Percentiles rank a stretch among this genome's conserved stretches.
These are phyloP conservation scores for Saturnispora besseyi DNA, from an alignment of 805 yeast species.

Conservation along the genomic window DNA sequence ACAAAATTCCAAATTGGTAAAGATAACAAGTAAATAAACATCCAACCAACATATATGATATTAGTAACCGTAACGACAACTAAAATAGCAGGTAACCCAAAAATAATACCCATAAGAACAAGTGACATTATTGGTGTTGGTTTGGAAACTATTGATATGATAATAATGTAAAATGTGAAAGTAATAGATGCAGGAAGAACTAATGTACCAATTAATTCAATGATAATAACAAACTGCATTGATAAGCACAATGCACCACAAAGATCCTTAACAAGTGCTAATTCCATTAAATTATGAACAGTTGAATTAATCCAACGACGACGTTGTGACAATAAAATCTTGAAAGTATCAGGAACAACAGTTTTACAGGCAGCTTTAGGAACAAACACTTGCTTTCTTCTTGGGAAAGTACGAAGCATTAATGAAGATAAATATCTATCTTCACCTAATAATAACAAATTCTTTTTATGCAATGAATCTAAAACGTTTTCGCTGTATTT, in stretches of 20 bases:
- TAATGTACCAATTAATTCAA: slow-evolving; percentile 80
- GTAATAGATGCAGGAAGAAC: slow-evolving; percentile 83
- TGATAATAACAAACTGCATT: slow-evolving; percentile 82
- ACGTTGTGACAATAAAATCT: slow-evolving; percentile 78
- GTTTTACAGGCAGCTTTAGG: slow-evolving; percentile 92
- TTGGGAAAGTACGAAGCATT: slow-evolving; percentile 85
- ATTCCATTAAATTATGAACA: slow-evolving; percentile 83
- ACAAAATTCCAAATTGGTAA: slow-evolving; percentile 93
- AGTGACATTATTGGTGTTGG: slow-evolving; percentile 78
- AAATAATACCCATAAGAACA: slow-evolving; percentile 62
- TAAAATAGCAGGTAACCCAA: slow-evolving; percentile 79
- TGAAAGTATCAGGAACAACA: slow-evolving; percentile 74
- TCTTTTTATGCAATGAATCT: slow-evolving; percentile 78
- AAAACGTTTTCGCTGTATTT: slow-evolving; percentile 81
- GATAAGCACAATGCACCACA: slow-evolving; percentile 94
- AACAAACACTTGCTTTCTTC: slow-evolving; percentile 75
- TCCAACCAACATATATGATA: slow-evolving; percentile 65
- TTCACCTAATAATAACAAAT: slow-evolving; percentile 78
- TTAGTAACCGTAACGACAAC: slow-evolving; percentile 76
- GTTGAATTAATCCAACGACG: slow-evolving; percentile 97
- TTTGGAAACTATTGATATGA: slow-evolving; percentile 55
- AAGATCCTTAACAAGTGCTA: slow-evolving; percentile 71
- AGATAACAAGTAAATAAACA: slow-evolving; percentile 66
- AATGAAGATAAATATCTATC: slow-evolving; percentile 79
- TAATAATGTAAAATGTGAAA: slow-evolving; percentile 72